Percentiles rank a stretch among this genome's conserved stretches.
These are phyloP conservation scores for Xylaria cubensis DNA, from an alignment of 495 filamentous ascomycete species.

Conservation along the genomic window DNA sequence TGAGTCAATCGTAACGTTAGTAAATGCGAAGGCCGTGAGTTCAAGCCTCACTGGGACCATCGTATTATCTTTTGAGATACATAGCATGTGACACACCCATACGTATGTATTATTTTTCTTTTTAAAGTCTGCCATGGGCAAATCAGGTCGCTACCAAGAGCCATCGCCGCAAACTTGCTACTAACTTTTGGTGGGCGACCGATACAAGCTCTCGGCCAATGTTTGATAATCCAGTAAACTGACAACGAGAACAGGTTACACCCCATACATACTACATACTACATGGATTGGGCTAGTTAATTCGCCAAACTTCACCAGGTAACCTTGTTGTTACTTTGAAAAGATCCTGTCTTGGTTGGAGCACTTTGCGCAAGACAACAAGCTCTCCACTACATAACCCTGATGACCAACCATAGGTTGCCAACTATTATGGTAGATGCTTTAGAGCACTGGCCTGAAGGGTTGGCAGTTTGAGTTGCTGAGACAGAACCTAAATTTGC, in stretches of 20 bases:
- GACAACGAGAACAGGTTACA: background rate
- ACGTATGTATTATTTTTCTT: no score
- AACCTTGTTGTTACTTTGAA: background rate
- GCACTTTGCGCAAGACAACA: background rate
- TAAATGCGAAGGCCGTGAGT: no score
- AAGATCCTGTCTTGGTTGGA: background rate
- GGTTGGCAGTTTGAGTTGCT: background rate
- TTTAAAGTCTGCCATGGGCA: no score
- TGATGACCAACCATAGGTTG: slow-evolving; percentile 19
- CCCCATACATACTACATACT: background rate
- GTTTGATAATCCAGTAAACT: background rate
- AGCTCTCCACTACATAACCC: background rate
- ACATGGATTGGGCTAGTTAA: background rate
- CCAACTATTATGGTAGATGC: slow-evolving; percentile 13
- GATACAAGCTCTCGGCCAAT: background rate
- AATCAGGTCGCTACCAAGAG: no score
- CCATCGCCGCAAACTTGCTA: no score
- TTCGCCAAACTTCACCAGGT: background rate
- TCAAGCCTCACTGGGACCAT: no score
- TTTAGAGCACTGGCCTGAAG: background rate
- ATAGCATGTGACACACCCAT: no score
- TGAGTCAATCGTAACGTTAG: no score
- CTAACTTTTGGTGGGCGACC: background rate
- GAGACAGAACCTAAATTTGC: background rate
- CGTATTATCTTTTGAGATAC: no score